Conservation (phyloP, 1,284 basidiomycete species). For the Marasmius oreades region DNA sequence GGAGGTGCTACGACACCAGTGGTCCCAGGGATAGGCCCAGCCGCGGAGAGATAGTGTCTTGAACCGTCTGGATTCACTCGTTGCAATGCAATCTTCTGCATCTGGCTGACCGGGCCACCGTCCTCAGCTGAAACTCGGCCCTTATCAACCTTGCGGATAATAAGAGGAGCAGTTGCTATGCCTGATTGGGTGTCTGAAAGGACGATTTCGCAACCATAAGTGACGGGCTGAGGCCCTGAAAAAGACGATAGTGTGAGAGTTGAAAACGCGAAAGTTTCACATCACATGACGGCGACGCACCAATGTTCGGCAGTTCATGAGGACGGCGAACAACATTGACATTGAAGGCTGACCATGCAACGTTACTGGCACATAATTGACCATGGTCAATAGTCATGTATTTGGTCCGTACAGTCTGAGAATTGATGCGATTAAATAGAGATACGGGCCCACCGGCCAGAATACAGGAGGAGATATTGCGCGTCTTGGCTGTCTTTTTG, state of each 20-base stretch:
- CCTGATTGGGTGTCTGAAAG: slow-evolving; percentile 84
- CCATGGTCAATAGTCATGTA: slow-evolving; percentile 90
- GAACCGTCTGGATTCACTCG: slow-evolving; percentile 77
- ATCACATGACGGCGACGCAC: slow-evolving; percentile 52
- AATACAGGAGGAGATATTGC: slow-evolving; percentile 90
- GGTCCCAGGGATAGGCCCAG: slow-evolving; percentile 77
- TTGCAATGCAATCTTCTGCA: slow-evolving; percentile 93
- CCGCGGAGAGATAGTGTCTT: slow-evolving; percentile 77
- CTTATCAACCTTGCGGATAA: slow-evolving; percentile 92
- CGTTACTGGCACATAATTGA: slow-evolving; percentile 81
- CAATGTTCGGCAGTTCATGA: slow-evolving; percentile 52
- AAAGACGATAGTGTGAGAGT: slow-evolving; percentile 35
- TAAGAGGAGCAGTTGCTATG: slow-evolving; percentile 80
- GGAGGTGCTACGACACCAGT: slow-evolving; percentile 60
- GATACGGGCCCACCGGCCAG: slow-evolving; percentile 88
- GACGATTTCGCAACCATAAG: slow-evolving; percentile 88
- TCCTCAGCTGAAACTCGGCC: slow-evolving; percentile 79
- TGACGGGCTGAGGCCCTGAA: slow-evolving; percentile 76
- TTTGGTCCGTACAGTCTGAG: slow-evolving; percentile 94
- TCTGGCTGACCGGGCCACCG: slow-evolving; percentile 90
- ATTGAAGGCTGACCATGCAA: slow-evolving; percentile 91
- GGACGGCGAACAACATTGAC: slow-evolving; percentile 77
- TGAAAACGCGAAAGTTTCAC: slow-evolving; percentile 31
- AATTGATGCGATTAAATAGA: slow-evolving; percentile 95
- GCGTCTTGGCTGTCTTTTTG: slow-evolving; percentile 94